Evolutionary conservation across 163 green algal species (phyloP), one percentile per base, ranked within the genome.

Genomic region (Trebouxiophyceae sp.): DNA sequence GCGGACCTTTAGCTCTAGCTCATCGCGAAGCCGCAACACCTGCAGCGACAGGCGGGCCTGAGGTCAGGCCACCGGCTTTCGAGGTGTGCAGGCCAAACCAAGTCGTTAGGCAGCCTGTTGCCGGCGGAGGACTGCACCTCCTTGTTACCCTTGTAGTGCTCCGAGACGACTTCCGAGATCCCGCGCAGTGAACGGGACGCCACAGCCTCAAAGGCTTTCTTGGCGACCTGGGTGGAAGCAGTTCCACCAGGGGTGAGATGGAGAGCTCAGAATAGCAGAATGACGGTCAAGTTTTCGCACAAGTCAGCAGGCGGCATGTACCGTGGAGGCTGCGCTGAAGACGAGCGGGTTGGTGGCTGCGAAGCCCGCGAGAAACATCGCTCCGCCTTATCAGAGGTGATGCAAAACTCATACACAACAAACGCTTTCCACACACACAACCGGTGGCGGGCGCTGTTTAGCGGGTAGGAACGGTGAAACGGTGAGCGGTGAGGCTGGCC

Each of bases 201-300:
- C 33, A 69, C 54, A 26, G 59, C 63, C 30, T 69, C 63, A 46
- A 69, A 69, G 20, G 63, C 63, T 23, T 69, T 69, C 2, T 69
- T 69, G 22, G 63, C 63, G 16, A 69, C 63, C 63, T 69, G 54
- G 12, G 8, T 50, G 16, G 39, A 50, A 50, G 39, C 39, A 50
- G 39, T 50, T 8, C 39, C 39, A 50, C 39, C 16, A 16, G 39
- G 39, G 8, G 16, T n/a, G 39, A n/a, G 8, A 50, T 8, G 8
- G 39, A 50, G 39, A 8, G 16, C 8, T 50, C 16, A 50, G 16
- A 50, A 16, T 8, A 50, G 16, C 39, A n/a, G 8, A 8, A 50
- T n/a, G 39, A 8, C 8, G 39, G 39, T 16, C 16, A n/a, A 16
- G 16, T 50, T 8, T 50, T n/a, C 16, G 39, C 39, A 50, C 39